These are phyloP conservation scores for Epichloe coenophiala DNA, from an alignment of 2,329 filamentous ascomycete species.

Conservation along the genomic window DNA sequence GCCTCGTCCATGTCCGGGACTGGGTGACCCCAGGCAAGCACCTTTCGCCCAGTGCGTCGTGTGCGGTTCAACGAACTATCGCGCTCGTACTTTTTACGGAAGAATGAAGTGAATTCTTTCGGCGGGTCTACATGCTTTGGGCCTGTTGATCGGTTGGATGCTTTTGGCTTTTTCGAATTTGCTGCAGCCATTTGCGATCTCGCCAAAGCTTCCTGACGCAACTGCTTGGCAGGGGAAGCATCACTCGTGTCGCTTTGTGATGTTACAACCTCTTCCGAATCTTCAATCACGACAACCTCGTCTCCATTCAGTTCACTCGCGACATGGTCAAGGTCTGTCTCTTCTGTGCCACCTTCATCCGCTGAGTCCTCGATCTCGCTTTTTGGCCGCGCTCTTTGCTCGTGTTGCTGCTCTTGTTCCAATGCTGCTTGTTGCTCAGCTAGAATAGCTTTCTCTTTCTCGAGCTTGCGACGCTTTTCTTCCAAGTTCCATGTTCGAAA, in stretches of 20 bases:
- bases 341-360: constrained; percentile 22
- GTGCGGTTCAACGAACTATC: constrained; percentile 64
- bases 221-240: constrained; percentile 47
- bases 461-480: constrained; percentile 69
- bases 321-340: constrained; percentile 6
- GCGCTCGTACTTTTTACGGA: constrained; percentile 67
- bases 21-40: constrained; percentile 68
- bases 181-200: constrained; percentile 31
- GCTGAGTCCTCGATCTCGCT: constrained; percentile 17
- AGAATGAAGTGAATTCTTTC: constrained; percentile 76
- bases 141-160: constrained; percentile 13
- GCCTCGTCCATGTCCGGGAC: constrained; percentile 57
- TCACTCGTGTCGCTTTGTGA: constrained; percentile 46
- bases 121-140: constrained; percentile 24
- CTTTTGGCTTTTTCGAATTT: constrained; percentile 18
- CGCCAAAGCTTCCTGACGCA: constrained; percentile 56
- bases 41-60: constrained; percentile 54
- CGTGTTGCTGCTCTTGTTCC: constrained; percentile 24
- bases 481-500: constrained; percentile 80
- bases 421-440: constrained; percentile 10
- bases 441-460: constrained; percentile 47
- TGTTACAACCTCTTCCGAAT: constrained; percentile 8
- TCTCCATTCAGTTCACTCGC: constrained; percentile 7
- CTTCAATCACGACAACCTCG: constrained; percentile 21
- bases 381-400: constrained; percentile 7